These are phyloP conservation scores for Schizochytrium sp. DNA, from an alignment of 108 stramenopile species.

Conservation along the genomic window DNA sequence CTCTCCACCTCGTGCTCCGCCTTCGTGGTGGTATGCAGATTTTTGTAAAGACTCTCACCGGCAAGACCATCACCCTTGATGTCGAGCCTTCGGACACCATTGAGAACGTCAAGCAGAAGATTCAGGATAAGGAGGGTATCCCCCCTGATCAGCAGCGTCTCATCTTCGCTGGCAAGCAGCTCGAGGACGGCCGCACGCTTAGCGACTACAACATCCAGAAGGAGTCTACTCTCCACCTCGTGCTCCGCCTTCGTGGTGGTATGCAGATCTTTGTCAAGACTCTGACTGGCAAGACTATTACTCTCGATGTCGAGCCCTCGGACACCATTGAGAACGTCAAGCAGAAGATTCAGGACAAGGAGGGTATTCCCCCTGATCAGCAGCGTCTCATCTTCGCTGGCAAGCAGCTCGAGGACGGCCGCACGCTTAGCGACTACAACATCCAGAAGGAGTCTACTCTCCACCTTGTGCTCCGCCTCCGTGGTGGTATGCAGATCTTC, in stretches of 20 bases:
- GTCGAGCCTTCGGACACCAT: conserved; percentile 97
- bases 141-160: conserved; percentile 65
- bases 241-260: conserved; percentile 74
- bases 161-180: conserved; percentile 87
- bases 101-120: conserved; percentile 46
- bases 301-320: conserved; percentile 91
- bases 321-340: conserved; percentile 93
- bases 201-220: conserved; percentile 90
- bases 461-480: no score
- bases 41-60: conserved; percentile 85
- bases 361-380: no score
- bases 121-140: conserved; percentile 28
- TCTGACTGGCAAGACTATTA: conserved; percentile 93
- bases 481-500: no score
- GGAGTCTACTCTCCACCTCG: conserved; percentile 88
- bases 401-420: no score
- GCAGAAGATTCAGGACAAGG: no score
- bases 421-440: no score
- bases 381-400: no score
- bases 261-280: conserved; percentile 67
- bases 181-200: conserved; percentile 80
- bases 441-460: no score
- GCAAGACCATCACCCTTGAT: conserved; percentile 94
- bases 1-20: conserved; percentile 86
- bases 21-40: conserved; percentile 57